phyloP scores from a whole-genome alignment of 768 basidiomycete genomes.

The Lactarius pseudohatsudake region DNA sequence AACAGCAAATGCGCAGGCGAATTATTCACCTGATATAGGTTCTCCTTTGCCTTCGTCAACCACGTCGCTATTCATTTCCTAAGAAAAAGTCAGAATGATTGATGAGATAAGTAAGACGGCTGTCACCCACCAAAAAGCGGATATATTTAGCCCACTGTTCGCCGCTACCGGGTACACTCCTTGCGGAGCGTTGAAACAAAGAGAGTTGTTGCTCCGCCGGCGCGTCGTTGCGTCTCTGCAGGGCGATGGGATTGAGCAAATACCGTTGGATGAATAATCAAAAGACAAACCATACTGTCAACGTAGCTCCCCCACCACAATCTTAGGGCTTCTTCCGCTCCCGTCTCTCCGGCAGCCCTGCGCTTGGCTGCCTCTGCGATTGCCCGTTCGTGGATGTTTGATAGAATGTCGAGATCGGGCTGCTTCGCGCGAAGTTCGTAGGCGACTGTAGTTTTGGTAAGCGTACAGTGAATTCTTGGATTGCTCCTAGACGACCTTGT shows the following conservation, averaged over 20 bases:
- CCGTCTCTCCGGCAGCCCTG: slow-evolving; percentile 52
- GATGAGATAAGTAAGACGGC: not conserved
- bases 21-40: slow-evolving; percentile 20
- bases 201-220: slow-evolving; percentile 44
- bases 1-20: not conserved
- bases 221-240: slow-evolving; percentile 46
- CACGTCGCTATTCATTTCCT: slow-evolving; percentile 15
- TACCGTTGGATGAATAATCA: not conserved
- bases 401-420: slow-evolving; percentile 58
- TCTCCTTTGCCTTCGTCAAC: slow-evolving; percentile 23
- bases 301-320: slow-evolving; percentile 74
- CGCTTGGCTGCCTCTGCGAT: slow-evolving; percentile 68
- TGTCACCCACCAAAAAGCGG: slow-evolving; percentile 54
- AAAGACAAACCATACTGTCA: slow-evolving; percentile 59
- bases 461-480: slow-evolving; percentile 49
- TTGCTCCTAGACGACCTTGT: slow-evolving; percentile 28
- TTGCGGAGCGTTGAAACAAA: slow-evolving; percentile 56
- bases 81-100: not conserved
- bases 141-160: slow-evolving; percentile 80
- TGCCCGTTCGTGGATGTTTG: slow-evolving; percentile 67
- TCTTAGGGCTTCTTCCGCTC: slow-evolving; percentile 57
- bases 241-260: slow-evolving; percentile 12
- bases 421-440: slow-evolving; percentile 60
- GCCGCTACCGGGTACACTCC: slow-evolving; percentile 75
- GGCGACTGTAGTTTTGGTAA: slow-evolving; percentile 61